Percentiles rank a stretch among this genome's conserved stretches.
These are phyloP conservation scores for Puya raimondii DNA, from an alignment of 176 grass and related monocot genomes.

Conservation along the genomic window DNA sequence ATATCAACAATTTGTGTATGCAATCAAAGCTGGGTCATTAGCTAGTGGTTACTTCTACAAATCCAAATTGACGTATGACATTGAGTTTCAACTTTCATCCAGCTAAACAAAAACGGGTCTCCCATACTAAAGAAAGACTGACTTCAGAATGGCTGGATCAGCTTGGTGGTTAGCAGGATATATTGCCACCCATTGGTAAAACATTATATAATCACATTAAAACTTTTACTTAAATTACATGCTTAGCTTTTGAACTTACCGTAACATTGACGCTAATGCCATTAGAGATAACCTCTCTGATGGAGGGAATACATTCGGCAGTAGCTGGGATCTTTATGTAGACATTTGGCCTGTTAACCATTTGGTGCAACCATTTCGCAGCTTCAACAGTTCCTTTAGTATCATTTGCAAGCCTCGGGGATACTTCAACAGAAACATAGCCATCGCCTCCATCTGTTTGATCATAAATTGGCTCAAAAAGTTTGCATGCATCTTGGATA, in stretches of 20 bases:
- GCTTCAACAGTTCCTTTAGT: conserved; percentile 82
- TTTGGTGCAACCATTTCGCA: conserved; percentile 87
- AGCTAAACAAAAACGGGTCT: too few species aligned
- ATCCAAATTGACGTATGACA: not conserved
- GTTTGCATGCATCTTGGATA: conserved; percentile 88
- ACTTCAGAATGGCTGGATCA: not conserved
- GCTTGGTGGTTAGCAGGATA: not conserved
- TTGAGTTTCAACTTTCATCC: too few species aligned
- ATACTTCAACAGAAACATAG: conserved; percentile 95
- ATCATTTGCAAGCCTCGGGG: conserved; percentile 90
- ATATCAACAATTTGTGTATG: too few species aligned
- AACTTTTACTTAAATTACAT: not conserved
- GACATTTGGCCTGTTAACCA: conserved; percentile 76
- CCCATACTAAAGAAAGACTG: too few species aligned
- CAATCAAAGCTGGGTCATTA: too few species aligned
- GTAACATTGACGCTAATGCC: conserved; percentile 97
- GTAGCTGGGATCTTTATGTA: conserved; percentile 99
- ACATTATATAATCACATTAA: not conserved
- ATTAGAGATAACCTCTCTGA: conserved; percentile 78
- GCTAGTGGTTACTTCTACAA: too few species aligned
- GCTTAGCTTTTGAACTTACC: conserved; percentile 34
- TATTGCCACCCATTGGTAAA: not conserved
- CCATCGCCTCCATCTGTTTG: conserved; percentile 78
- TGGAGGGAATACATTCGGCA: conserved; percentile 86
- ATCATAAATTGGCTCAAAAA: conserved; percentile 89